These are phyloP conservation scores for Inga laurina DNA, from an alignment of 306 rosid genomes.

Conservation along the genomic window DNA sequence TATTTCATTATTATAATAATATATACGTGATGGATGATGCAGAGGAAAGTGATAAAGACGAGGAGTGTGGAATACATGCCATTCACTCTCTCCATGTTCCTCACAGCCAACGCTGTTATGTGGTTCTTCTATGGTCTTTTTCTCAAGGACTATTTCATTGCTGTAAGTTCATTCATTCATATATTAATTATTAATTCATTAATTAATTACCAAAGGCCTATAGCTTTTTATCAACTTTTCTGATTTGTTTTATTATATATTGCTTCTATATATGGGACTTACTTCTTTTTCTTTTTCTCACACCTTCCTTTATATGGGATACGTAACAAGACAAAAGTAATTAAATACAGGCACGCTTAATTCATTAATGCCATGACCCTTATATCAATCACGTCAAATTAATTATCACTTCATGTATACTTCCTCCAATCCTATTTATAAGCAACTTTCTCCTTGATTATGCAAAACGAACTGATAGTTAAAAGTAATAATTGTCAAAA, in stretches of 20 bases:
- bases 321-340: conserved; percentile 5
- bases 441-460: no score
- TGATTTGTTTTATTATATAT: neutral
- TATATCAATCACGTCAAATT: neutral
- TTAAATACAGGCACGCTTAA: neutral
- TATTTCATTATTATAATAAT: neutral
- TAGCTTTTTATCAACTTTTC: neutral
- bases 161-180: conserved; percentile 49
- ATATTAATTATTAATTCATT: neutral
- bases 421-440: no score
- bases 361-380: conserved; percentile 4
- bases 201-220: neutral
- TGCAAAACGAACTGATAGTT: no score
- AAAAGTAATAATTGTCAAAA: no score
- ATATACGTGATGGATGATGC: conserved; percentile 21
- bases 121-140: conserved; percentile 96
- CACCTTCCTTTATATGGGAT: neutral
- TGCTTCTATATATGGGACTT: neutral
- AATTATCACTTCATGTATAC: neutral
- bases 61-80: conserved; percentile 93
- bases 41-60: conserved; percentile 73
- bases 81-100: conserved; percentile 71
- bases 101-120: conserved; percentile 74
- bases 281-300: neutral
- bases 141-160: conserved; percentile 77